These are phyloP conservation scores for Metschnikowia colocasiae DNA, from an alignment of 805 yeast genomes.

Conservation along the genomic window DNA sequence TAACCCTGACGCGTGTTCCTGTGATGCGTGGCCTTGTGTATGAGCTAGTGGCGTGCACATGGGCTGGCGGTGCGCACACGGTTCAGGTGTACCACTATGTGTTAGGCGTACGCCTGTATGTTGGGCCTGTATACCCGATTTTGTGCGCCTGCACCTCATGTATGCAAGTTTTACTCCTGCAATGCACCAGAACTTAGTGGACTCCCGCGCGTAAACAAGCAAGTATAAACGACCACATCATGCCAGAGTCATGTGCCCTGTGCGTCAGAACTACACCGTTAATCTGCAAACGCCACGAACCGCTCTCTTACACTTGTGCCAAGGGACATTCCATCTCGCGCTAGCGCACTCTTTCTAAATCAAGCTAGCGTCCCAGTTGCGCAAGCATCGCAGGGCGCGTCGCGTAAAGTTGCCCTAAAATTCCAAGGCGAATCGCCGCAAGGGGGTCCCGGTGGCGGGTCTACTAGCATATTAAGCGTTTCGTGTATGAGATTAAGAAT, in stretches of 20 bases:
- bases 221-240: not conserved
- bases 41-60: too few relatives aligned
- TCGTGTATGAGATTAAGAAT: not conserved
- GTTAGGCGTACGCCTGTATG: not conserved
- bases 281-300: not conserved
- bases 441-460: too few relatives aligned
- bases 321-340: not conserved
- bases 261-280: not conserved
- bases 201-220: not conserved
- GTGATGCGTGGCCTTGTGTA: too few relatives aligned
- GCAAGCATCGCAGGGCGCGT: not conserved
- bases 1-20: too few relatives aligned
- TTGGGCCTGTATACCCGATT: not conserved
- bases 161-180: constrained; percentile 1
- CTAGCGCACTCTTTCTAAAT: not conserved
- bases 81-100: too few relatives aligned
- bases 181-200: not conserved
- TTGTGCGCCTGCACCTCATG: too few relatives aligned
- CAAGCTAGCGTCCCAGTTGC: not conserved
- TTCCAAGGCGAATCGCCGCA: too few relatives aligned
- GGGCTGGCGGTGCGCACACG: too few relatives aligned
- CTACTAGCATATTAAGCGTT: too few relatives aligned
- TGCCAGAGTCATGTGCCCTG: not conserved
- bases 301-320: not conserved
- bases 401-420: not conserved